Evolutionary conservation across 2,329 filamentous ascomycete genomes (phyloP).

Genomic region (Aspergillus pseudoterreus): DNA sequence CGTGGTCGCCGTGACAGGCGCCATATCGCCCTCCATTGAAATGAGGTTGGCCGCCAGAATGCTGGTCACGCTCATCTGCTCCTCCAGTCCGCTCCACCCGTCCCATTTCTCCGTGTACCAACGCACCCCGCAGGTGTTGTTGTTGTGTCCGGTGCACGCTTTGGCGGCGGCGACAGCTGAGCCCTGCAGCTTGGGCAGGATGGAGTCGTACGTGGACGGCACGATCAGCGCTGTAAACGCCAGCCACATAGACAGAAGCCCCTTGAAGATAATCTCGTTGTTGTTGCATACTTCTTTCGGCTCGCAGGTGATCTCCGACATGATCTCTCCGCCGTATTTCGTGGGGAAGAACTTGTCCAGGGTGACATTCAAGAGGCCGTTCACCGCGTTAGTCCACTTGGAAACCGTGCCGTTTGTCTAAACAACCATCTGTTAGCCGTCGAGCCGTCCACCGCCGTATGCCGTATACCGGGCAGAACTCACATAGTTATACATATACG

Average conservation of each 20-base stretch:
- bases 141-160: constrained; percentile 58
- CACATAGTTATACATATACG: constrained; percentile 65
- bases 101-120: constrained; percentile 57
- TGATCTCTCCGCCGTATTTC: constrained; percentile 46
- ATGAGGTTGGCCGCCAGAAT: constrained; percentile 59
- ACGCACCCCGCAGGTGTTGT: constrained; percentile 61
- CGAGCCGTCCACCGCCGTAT: neutral
- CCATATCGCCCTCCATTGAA: constrained; percentile 44
- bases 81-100: constrained; percentile 59
- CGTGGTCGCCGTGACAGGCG: constrained; percentile 37
- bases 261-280: constrained; percentile 72
- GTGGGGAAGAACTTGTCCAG: constrained; percentile 51
- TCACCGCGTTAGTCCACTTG: constrained; percentile 55
- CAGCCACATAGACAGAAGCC: constrained; percentile 66
- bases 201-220: constrained; percentile 53
- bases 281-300: constrained; percentile 57
- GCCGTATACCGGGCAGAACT: constrained; percentile 13
- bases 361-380: constrained; percentile 51
- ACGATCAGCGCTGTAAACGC: constrained; percentile 58
- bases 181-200: constrained; percentile 56
- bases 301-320: constrained; percentile 67
- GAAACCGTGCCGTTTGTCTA: constrained; percentile 30
- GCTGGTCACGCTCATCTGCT: constrained; percentile 66
- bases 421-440: neutral
- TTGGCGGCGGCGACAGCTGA: constrained; percentile 59